Evolutionary conservation across 2,329 filamentous ascomycete species (phyloP), one percentile per base, ranked within the genome.

Genomic region (Stachybotrys elegans): DNA sequence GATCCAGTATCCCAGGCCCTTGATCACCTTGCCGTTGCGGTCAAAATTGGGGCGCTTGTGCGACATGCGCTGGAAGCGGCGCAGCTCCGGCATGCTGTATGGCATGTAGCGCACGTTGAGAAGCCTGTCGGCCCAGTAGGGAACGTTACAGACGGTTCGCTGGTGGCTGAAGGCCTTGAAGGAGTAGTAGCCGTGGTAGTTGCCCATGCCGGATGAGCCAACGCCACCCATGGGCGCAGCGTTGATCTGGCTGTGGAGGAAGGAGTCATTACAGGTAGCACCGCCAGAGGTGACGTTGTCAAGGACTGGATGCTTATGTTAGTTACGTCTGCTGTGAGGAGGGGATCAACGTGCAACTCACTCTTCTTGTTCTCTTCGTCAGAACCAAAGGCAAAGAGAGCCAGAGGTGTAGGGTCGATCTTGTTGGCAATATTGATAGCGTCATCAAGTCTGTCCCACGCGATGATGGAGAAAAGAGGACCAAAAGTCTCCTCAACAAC

Each of bases 401-500:
- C 83, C 32, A 98, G 73, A 0, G 93, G 91, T 1, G 91, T 96
- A 42, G 83, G 77, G 64, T 95, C 84, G 40, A 96, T 79, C 43
- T 78, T 70, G 63, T 94, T 92, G 49, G 88, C 88, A 51, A 90
- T 80, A 31, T 75, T 75, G 61, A 97, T 90, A 40, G 91, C 92
- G 57, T 94, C 81, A 52, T 95, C 87, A n/a, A 96, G 73, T 54
- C 81, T 76, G 51, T 88, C 78, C 44, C 89, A 84, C 0, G 89
- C 78, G 43, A 95, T 70, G 50, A 97, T 81, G 50, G 88, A 84
- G 53, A 95, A 89, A 47, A 95, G 75, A n/a, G 93, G 93, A 6
- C 92, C 93, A 61, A 98, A 98, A 35, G 84, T 88, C 70, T 98
- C 93, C 50, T 95, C 81, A 20, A 71, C 69, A 58, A 96, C 78